Percentiles rank a stretch among this genome's conserved stretches.
Evolutionary conservation across 768 basidiomycete genomes (phyloP).

Genomic region (Grammothele lineata): DNA sequence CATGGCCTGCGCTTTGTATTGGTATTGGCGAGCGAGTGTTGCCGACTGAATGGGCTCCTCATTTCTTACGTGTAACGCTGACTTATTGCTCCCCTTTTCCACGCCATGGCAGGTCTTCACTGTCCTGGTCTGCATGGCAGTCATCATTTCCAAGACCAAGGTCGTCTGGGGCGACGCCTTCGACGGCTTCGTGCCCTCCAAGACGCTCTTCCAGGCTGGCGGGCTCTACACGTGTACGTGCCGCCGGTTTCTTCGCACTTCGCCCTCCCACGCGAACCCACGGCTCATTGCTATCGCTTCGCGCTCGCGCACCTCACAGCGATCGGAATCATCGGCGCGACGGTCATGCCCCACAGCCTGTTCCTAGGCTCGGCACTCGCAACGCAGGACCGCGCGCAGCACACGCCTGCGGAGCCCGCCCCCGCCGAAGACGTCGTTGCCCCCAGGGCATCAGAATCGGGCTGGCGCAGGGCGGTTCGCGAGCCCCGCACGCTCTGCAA

Average conservation of each 20-base stretch:
- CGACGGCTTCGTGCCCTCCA: constrained; percentile 70
- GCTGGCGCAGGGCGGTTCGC: too few species aligned
- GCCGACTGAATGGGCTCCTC: too few species aligned
- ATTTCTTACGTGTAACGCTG: too few species aligned
- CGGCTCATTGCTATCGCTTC: constrained; percentile 21
- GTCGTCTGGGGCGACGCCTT: constrained; percentile 73
- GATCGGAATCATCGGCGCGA: constrained; percentile 72
- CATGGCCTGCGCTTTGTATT: too few species aligned
- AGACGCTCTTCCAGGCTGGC: constrained; percentile 46
- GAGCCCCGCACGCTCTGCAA: too few species aligned
- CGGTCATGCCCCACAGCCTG: constrained; percentile 88
- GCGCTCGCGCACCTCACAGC: constrained; percentile 34
- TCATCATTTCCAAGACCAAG: constrained; percentile 65
- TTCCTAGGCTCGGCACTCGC: constrained; percentile 83
- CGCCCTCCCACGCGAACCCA: too few species aligned
- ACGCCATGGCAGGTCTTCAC: constrained; percentile 19
- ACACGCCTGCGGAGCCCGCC: too few species aligned
- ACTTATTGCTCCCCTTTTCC: too few species aligned
- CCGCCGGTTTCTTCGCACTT: constrained; percentile 28
- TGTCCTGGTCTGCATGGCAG: constrained; percentile 73
- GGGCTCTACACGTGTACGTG: constrained; percentile 61
- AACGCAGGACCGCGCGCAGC: constrained; percentile 64
- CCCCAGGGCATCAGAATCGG: too few species aligned
- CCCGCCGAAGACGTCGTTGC: too few species aligned
- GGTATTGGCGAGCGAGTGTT: too few species aligned